These are phyloP conservation scores for Exophiala aquamarina DNA, from an alignment of 2,329 filamentous ascomycete genomes.

Conservation along the genomic window DNA sequence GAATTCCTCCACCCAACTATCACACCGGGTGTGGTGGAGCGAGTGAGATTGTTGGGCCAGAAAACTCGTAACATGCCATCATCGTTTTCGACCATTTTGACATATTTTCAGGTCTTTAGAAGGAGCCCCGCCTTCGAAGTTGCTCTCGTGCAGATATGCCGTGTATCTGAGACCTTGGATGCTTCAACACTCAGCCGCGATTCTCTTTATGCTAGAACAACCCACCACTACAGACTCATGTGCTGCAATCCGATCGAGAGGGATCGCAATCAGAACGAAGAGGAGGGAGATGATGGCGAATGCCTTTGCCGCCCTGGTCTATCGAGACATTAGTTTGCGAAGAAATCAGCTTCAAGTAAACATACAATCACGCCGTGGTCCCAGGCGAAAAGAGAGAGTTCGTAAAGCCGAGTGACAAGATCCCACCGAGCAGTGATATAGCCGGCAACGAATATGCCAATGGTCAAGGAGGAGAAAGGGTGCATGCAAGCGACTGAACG, in stretches of 20 bases:
- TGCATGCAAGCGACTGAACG: slow-evolving; percentile 62
- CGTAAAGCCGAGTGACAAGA: slow-evolving; percentile 93
- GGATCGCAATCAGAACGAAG: slow-evolving; percentile 81
- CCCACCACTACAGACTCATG: slow-evolving; percentile 78
- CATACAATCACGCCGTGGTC: slow-evolving; percentile 95
- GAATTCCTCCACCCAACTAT: slow-evolving; percentile 97
- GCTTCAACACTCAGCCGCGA: slow-evolving; percentile 51
- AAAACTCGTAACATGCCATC: slow-evolving; percentile 93
- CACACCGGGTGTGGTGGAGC: slow-evolving; percentile 73
- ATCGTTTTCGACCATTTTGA: slow-evolving; percentile 65
- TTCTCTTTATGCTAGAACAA: slow-evolving; percentile 2
- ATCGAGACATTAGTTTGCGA: slow-evolving; percentile 15
- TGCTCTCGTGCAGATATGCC: slow-evolving; percentile 95
- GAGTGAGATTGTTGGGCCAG: slow-evolving; percentile 85
- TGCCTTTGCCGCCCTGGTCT: slow-evolving; percentile 84
- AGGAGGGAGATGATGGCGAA: slow-evolving; percentile 79
- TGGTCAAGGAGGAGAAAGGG: slow-evolving; percentile 92
- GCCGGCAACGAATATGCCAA: slow-evolving; percentile 98
- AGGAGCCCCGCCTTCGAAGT: slow-evolving; percentile 88
- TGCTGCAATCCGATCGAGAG: slow-evolving; percentile 77
- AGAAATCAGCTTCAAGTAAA: slow-evolving; percentile 22
- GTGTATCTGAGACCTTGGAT: slow-evolving; percentile 73
- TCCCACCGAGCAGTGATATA: slow-evolving; percentile 99
- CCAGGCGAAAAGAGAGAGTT: slow-evolving; percentile 96
- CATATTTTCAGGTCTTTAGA: slow-evolving; percentile 62